phyloP scores from a whole-genome alignment of 2,329 filamentous ascomycete genomes.

The Simplicillium sp. region DNA sequence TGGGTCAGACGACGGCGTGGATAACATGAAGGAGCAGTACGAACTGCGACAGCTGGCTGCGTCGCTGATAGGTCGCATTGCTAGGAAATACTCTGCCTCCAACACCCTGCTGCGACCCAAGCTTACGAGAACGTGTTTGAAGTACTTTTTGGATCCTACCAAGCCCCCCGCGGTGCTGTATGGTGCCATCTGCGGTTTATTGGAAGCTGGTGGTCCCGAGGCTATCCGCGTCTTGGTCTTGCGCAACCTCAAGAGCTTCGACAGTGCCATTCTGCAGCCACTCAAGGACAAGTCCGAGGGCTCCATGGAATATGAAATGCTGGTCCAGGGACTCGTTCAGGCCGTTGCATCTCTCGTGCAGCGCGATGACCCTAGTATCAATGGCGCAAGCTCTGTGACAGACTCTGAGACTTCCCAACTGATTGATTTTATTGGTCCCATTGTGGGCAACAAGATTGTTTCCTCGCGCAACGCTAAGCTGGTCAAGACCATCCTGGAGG shows the following conservation, averaged over 20 bases:
- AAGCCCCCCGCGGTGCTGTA: slow-evolving; percentile 80
- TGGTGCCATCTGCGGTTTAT: slow-evolving; percentile 74
- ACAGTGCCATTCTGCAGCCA: slow-evolving; percentile 41
- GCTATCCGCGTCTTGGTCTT: slow-evolving; percentile 47
- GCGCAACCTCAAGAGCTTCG: slow-evolving; percentile 45
- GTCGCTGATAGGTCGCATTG: slow-evolving; percentile 69
- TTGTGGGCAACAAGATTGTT: slow-evolving; percentile 39
- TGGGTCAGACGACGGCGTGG: slow-evolving; percentile 45
- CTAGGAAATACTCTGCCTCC: slow-evolving; percentile 68
- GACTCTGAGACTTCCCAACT: slow-evolving; percentile 34
- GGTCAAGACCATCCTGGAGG: slow-evolving; percentile 42
- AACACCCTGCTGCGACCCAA: slow-evolving; percentile 80
- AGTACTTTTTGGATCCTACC: slow-evolving; percentile 79
- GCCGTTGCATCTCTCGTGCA: slow-evolving; percentile 36
- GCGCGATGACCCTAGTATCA: slow-evolving; percentile 21
- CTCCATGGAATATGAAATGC: slow-evolving; percentile 43
- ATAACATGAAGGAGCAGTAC: slow-evolving; percentile 56
- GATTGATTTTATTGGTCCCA: slow-evolving; percentile 45
- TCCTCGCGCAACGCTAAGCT: slow-evolving; percentile 35
- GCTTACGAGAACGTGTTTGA: slow-evolving; percentile 85
- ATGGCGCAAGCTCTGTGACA: slow-evolving; percentile 19
- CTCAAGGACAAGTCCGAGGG: slow-evolving; percentile 40
- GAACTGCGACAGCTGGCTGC: slow-evolving; percentile 77
- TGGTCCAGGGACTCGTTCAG: slow-evolving; percentile 46
- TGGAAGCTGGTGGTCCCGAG: slow-evolving; percentile 62